Evolutionary conservation across 768 basidiomycete genomes (phyloP).

Genomic region (Russula abietina): DNA sequence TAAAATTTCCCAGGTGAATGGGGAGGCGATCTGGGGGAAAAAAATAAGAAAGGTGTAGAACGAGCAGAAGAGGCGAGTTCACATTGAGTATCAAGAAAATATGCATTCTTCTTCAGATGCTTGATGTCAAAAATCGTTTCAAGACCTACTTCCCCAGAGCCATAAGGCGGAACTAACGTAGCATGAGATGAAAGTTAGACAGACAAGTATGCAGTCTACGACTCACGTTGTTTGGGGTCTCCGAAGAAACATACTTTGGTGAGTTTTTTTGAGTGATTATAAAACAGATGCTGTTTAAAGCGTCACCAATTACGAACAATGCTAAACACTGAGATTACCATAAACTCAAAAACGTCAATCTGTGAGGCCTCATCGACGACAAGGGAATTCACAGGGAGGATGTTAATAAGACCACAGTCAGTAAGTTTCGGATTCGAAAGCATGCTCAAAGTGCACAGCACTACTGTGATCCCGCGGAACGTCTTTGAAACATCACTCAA

Average conservation of each 20-base stretch:
- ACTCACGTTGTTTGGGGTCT: constrained; percentile 48
- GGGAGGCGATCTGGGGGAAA: constrained; percentile 47
- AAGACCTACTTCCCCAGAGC: constrained; percentile 37
- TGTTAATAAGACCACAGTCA: constrained; percentile 31
- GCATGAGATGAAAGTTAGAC: not conserved
- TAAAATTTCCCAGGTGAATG: constrained; percentile 41
- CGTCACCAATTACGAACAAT: not conserved
- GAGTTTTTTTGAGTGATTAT: constrained; percentile 34
- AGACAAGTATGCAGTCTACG: not conserved
- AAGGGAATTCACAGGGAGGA: constrained; percentile 41
- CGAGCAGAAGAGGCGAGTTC: not conserved
- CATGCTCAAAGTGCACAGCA: constrained; percentile 47
- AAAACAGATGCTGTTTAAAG: constrained; percentile 38
- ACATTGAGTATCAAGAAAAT: constrained; percentile 49
- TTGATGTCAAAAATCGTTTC: constrained; percentile 44
- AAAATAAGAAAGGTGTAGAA: not conserved
- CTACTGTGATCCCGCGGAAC: constrained; percentile 33
- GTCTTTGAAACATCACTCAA: constrained; percentile 25
- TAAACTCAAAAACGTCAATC: constrained; percentile 43
- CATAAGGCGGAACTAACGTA: constrained; percentile 46
- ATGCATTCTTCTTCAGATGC: constrained; percentile 33
- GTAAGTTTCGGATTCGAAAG: constrained; percentile 42
- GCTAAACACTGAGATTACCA: constrained; percentile 33
- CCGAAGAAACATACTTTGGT: constrained; percentile 48
- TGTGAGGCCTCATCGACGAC: constrained; percentile 56